Percentiles rank a stretch among this genome's conserved stretches.
Conservation (phyloP, 2,329 filamentous ascomycete genomes). For the Purpureocillium lavendulum region DNA sequence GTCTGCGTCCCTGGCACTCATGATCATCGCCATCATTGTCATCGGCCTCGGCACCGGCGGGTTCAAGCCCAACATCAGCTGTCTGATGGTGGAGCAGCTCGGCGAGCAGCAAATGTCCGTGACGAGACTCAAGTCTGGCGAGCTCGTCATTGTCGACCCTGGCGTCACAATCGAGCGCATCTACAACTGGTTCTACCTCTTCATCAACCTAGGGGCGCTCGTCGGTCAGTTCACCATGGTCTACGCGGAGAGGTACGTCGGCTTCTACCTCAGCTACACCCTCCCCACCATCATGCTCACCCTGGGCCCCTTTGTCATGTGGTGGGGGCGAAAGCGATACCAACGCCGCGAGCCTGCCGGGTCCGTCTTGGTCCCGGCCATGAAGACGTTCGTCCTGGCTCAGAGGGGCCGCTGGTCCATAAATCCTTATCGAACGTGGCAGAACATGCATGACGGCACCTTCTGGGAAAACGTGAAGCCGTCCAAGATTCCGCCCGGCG, state of each 20-base stretch:
- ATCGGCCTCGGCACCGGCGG: conserved; percentile 59
- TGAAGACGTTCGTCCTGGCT: conserved; percentile 31
- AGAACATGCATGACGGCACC: conserved; percentile 44
- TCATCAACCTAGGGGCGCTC: conserved; percentile 64
- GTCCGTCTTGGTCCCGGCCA: not conserved
- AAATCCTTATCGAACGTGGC: conserved; percentile 54
- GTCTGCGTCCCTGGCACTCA: conserved; percentile 48
- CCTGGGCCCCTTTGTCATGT: conserved; percentile 28
- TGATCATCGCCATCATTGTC: conserved; percentile 50
- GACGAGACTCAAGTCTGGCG: conserved; percentile 42
- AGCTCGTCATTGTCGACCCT: conserved; percentile 58
- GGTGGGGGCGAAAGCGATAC: conserved; percentile 1
- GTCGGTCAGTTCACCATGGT: conserved; percentile 57
- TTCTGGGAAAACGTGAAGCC: conserved; percentile 63
- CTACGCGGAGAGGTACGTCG: conserved; percentile 66
- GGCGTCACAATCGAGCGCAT: conserved; percentile 53
- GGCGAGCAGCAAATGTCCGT: conserved; percentile 27
- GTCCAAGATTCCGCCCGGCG: conserved; percentile 44
- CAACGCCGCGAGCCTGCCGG: not conserved
- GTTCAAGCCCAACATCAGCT: conserved; percentile 67
- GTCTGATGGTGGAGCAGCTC: conserved; percentile 48
- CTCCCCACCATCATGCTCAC: conserved; percentile 60
- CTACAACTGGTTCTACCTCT: conserved; percentile 63
- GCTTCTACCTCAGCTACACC: conserved; percentile 64
- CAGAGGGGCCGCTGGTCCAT: conserved; percentile 62